These are phyloP conservation scores for Tilletiopsis washingtonensis DNA, from an alignment of 1,284 basidiomycete genomes.

Conservation along the genomic window DNA sequence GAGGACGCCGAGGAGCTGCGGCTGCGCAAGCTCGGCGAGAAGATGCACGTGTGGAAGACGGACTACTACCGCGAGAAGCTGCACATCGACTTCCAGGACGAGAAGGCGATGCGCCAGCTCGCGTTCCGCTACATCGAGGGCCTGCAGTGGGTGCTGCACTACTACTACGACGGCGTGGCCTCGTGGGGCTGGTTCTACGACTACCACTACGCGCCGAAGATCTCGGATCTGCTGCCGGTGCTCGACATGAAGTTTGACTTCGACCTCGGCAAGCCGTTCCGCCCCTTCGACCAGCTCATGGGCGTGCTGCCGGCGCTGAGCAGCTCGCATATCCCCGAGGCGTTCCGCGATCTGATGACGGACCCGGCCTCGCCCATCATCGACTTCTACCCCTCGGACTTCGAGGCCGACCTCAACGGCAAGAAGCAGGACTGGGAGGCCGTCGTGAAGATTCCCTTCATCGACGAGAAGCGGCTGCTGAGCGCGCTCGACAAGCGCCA, in stretches of 20 bases:
- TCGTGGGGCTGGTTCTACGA: conserved; percentile 99
- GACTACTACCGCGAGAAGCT: conserved; percentile 64
- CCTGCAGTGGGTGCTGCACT: conserved; percentile 96
- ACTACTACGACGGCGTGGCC: conserved; percentile 93
- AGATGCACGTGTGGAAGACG: conserved; percentile 87
- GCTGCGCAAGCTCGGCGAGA: conserved; percentile 65
- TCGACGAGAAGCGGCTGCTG: conserved; percentile 72
- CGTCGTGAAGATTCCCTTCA: conserved; percentile 97
- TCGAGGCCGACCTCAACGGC: conserved; percentile 89
- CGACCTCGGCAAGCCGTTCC: conserved; percentile 79
- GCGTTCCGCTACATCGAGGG: conserved; percentile 74
- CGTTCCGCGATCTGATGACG: conserved; percentile 87
- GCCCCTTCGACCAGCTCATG: conserved; percentile 95
- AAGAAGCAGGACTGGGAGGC: conserved; percentile 99
- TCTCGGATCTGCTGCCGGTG: conserved; percentile 70
- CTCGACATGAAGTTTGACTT: conserved; percentile 76
- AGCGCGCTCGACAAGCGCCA: conserved; percentile 59
- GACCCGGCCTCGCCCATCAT: conserved; percentile 77
- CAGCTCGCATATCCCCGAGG: conserved; percentile 73
- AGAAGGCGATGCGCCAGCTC: conserved; percentile 49
- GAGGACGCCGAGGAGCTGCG: conserved; percentile 50
- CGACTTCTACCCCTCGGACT: conserved; percentile 87
- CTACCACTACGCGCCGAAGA: conserved; percentile 74
- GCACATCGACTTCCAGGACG: conserved; percentile 51
- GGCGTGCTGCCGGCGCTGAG: conserved; percentile 88